A percentile compares a stretch with the other conserved stretches of the same genome.
Evolutionary conservation across 2,329 filamentous ascomycete species (phyloP).

Genomic region (Orbilia oligospora): DNA sequence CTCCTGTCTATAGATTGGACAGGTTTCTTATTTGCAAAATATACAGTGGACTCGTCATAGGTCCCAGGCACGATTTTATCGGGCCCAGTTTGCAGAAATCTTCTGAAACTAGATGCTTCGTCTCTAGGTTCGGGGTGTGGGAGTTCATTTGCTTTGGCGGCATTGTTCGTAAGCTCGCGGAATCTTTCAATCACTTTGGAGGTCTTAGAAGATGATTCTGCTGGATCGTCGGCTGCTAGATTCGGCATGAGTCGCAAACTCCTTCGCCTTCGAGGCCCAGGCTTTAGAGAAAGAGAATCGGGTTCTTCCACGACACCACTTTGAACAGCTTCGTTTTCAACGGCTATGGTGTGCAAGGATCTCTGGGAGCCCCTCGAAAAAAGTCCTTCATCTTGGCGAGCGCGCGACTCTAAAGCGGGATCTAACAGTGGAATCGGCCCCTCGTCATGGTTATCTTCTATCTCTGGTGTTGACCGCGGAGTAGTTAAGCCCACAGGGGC

Average conservation of each 20-base stretch:
- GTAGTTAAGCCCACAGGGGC: constrained; percentile 36
- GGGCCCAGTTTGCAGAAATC: constrained; percentile 48
- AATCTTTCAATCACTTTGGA: constrained; percentile 48
- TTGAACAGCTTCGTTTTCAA: not conserved
- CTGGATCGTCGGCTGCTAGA: constrained; percentile 3
- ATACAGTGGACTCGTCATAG: constrained; percentile 55
- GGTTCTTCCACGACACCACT: constrained; percentile 30
- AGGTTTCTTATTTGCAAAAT: constrained; percentile 40
- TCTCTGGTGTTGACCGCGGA: constrained; percentile 45
- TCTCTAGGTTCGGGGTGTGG: constrained; percentile 2
- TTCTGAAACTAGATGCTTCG: constrained; percentile 51
- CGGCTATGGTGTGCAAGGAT: not conserved
- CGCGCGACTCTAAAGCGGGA: not conserved
- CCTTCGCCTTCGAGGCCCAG: constrained; percentile 33
- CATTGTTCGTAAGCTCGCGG: constrained; percentile 45
- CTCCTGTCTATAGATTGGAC: constrained; percentile 10
- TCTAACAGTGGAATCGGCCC: not conserved
- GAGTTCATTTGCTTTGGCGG: constrained; percentile 13
- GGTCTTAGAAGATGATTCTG: not conserved
- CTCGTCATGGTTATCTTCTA: constrained; percentile 10
- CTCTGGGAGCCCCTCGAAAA: not conserved
- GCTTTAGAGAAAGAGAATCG: constrained; percentile 32
- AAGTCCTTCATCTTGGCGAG: not conserved
- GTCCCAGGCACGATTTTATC: constrained; percentile 50
- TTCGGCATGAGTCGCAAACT: constrained; percentile 40